Evolutionary conservation across 2,329 filamentous ascomycete genomes (phyloP), one percentile per base, ranked within the genome.

Genomic region (Alternaria brassicicola): DNA sequence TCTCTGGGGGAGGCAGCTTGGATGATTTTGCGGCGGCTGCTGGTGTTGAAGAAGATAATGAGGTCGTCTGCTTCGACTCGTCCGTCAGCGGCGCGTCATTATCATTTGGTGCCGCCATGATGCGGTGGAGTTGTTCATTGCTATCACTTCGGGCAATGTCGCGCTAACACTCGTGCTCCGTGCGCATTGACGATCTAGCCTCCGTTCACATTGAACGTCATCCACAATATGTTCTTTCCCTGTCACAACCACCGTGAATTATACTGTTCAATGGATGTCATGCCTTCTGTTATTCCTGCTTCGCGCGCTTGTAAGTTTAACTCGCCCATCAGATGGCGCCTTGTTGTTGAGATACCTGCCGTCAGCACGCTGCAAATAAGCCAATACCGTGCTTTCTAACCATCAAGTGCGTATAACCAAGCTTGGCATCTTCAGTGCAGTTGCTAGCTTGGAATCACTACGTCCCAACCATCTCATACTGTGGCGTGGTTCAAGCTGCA

Each of bases 1-100:
- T 89, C 80, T 98, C 93, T 28, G 92, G 89, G 35, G 93, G 92
- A n/a, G 91, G 90, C 23, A 67, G 59, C 38, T 63, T 67, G 30
- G 28, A 57, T 21, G 60, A 45, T 26, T 48, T 55, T 13, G 48
- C 45, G 4, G 62, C 47, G 10, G 52, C 41, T 31, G 47, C 15
- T 6, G 45, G 49, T 28, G 57, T 8, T 25, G 49, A 43, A 2
- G 42, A 15, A 21, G 58, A 28, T 12, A 23, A 13, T 31, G 57
- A 50, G 31, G 51, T 33, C 31, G 50, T 52, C 35, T 49, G 41
- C 17, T 50, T 61, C 21, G 55, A 8, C 19, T 55, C 52, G 15
- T 58, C 35, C 55, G 65, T 50, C 46, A 50, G 52, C 61, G 72
- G 64, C 64, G 67, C 64, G 63, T 69, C 59, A 39, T 67, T 55